Evolutionary conservation across 345 rosid species (phyloP).

Genomic region (Corymbia maculata): DNA sequence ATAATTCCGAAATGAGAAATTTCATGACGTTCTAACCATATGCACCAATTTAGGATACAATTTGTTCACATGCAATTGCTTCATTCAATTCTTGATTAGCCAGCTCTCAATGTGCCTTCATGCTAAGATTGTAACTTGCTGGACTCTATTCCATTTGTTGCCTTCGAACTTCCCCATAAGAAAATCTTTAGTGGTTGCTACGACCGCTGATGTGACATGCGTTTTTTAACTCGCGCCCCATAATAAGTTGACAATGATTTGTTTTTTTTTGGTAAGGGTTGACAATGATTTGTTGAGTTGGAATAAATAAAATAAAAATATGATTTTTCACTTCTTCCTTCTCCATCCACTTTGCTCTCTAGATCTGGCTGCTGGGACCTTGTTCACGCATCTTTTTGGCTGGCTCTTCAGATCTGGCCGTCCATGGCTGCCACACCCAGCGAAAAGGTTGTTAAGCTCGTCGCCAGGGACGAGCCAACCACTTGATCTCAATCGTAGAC

Average conservation of each 20-base stretch:
- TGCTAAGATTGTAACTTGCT: not conserved
- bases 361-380: not conserved
- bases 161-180: not conserved
- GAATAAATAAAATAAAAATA: not conserved
- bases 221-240: not conserved
- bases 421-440: not conserved
- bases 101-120: not conserved
- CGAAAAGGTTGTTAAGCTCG: not conserved
- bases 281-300: not conserved
- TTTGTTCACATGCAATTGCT: not conserved
- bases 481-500: not conserved
- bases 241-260: not conserved
- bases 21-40: not conserved
- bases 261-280: no score
- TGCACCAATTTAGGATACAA: not conserved
- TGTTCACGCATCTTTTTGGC: not conserved
- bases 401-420: not conserved
- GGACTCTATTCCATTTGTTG: not conserved
- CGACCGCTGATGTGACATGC: not conserved
- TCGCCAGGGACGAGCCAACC: not conserved
- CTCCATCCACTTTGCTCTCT: not conserved
- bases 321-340: fast-evolving
- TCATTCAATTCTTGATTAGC: not conserved
- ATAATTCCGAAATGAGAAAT: not conserved
- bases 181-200: not conserved